phyloP scores from a whole-genome alignment of 2,329 filamentous ascomycete genomes.

The Apiospora hydei region DNA sequence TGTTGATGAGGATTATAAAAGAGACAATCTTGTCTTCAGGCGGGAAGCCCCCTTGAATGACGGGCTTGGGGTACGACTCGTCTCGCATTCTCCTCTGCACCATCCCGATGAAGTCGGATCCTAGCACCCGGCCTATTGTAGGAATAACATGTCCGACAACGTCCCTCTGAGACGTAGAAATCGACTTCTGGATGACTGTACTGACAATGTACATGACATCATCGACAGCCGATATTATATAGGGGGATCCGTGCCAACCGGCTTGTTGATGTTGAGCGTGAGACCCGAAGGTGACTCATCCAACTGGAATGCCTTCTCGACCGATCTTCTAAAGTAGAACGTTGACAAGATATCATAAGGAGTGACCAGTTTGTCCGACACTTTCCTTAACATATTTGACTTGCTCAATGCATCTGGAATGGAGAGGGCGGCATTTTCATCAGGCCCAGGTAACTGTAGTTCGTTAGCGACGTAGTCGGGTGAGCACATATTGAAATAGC shows the following conservation, averaged over 20 bases:
- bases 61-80: slow-evolving; percentile 86
- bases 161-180: slow-evolving; percentile 83
- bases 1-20: slow-evolving; percentile 95
- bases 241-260: slow-evolving; percentile 82
- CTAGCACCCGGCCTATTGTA: slow-evolving; percentile 79
- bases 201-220: slow-evolving; percentile 99
- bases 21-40: slow-evolving; percentile 88
- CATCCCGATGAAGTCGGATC: slow-evolving; percentile 94
- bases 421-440: slow-evolving; percentile 63
- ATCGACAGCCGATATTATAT: slow-evolving; percentile 94
- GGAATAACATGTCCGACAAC: slow-evolving; percentile 82
- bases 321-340: slow-evolving; percentile 95
- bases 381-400: slow-evolving; percentile 82
- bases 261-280: slow-evolving; percentile 75
- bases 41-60: slow-evolving; percentile 80
- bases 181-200: slow-evolving; percentile 83
- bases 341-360: slow-evolving; percentile 93
- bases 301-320: slow-evolving; percentile 96
- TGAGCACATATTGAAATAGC: slow-evolving; percentile 34
- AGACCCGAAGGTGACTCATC: slow-evolving; percentile 87
- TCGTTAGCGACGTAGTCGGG: slow-evolving; percentile 39
- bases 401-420: slow-evolving; percentile 78
- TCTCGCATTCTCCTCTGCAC: slow-evolving; percentile 97
- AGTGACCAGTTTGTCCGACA: slow-evolving; percentile 73
- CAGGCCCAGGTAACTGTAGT: slow-evolving; percentile 56